These are phyloP conservation scores for Xylariaceae sp. DNA, from an alignment of 2,329 filamentous ascomycete species.

Conservation along the genomic window DNA sequence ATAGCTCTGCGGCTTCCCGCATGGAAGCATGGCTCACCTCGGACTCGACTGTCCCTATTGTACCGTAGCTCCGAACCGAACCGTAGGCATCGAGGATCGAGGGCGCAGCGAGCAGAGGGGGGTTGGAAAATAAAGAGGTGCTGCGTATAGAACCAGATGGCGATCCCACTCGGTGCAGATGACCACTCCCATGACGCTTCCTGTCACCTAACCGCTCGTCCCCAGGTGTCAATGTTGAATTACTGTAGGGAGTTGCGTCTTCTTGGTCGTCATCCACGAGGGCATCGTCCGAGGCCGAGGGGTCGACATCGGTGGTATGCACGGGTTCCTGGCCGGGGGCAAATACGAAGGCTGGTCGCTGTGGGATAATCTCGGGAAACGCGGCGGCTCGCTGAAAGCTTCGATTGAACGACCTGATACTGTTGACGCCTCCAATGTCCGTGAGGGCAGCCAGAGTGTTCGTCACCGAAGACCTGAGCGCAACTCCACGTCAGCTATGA, in stretches of 20 bases:
- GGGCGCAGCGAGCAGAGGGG: slow-evolving; percentile 59
- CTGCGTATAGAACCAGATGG: slow-evolving; percentile 30
- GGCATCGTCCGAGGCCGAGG: slow-evolving; percentile 28
- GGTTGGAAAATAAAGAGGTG: slow-evolving; percentile 51
- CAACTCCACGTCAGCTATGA: slow-evolving; percentile 5
- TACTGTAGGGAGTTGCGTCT: slow-evolving; percentile 20
- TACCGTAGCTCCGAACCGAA: slow-evolving; percentile 51
- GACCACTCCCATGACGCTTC: slow-evolving; percentile 41
- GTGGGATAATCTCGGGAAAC: slow-evolving; percentile 82
- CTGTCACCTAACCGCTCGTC: slow-evolving; percentile 32
- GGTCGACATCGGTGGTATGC: slow-evolving; percentile 36
- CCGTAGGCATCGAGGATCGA: slow-evolving; percentile 68
- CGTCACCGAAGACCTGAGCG: slow-evolving; percentile 52
- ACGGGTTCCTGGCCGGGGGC: slow-evolving; percentile 49
- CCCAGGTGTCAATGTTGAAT: slow-evolving; percentile 10
- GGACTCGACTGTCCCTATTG: slow-evolving; percentile 45
- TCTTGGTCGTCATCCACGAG: slow-evolving; percentile 24
- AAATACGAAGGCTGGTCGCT: slow-evolving; percentile 67
- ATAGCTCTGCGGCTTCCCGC: slow-evolving; percentile 45
- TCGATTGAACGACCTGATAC: slow-evolving; percentile 85
- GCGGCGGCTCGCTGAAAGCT: slow-evolving; percentile 88
- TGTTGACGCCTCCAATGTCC: slow-evolving; percentile 86
- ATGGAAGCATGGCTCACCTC: slow-evolving; percentile 42
- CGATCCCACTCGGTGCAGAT: slow-evolving; percentile 32
- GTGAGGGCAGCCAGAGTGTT: slow-evolving; percentile 52